Evolutionary conservation across 1,139 yeast genomes (phyloP).

Genomic region (Arxiozyma bovina): DNA sequence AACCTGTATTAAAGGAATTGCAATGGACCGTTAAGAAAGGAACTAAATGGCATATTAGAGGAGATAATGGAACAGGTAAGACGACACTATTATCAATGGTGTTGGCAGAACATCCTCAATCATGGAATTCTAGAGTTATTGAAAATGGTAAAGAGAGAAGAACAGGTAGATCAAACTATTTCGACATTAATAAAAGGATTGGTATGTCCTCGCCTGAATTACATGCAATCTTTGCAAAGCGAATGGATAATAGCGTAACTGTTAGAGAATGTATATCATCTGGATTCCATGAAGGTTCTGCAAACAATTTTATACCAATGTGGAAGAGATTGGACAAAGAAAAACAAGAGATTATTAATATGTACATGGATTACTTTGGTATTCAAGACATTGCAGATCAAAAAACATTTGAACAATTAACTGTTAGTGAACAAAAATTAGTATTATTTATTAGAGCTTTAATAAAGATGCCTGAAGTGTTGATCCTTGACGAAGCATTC

Average conservation of each 20-base stretch:
- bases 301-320: constrained; percentile 35
- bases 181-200: constrained; percentile 67
- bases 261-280: constrained; percentile 58
- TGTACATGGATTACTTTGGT: constrained; percentile 32
- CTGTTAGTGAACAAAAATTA: constrained; percentile 70
- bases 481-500: constrained; percentile 87
- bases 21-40: constrained; percentile 62
- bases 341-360: constrained; percentile 33
- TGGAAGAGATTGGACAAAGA: constrained; percentile 33
- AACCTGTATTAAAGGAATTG: constrained; percentile 50
- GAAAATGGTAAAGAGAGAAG: constrained; percentile 61
- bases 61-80: constrained; percentile 89
- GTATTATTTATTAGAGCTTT: constrained; percentile 67
- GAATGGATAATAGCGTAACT: constrained; percentile 33
- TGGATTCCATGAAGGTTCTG: constrained; percentile 63
- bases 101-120: constrained; percentile 94
- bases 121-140: constrained; percentile 69
- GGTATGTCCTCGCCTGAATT: constrained; percentile 90
- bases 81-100: constrained; percentile 75
- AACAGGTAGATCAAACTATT: constrained; percentile 69
- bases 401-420: constrained; percentile 41
- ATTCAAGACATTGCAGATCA: constrained; percentile 30
- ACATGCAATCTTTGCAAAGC: constrained; percentile 68
- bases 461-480: constrained; percentile 62
- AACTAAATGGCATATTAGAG: constrained; percentile 81